phyloP scores from a whole-genome alignment of 257 asterid species.

The Fraxinus excelsior region DNA sequence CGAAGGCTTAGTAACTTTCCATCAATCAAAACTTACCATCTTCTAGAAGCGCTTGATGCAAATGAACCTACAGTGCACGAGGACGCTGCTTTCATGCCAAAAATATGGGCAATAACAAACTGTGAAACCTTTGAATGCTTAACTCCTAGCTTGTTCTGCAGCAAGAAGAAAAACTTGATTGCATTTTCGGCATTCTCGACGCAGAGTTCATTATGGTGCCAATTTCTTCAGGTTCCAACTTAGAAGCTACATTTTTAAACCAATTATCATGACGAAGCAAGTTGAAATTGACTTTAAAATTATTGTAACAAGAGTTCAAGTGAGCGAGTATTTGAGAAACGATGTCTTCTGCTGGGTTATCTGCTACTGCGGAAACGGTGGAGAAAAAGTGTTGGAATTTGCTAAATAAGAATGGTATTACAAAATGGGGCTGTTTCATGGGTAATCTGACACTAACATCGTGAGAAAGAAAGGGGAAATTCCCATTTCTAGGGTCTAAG shows the following conservation, averaged over 20 bases:
- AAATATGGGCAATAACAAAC: slow-evolving; percentile 54
- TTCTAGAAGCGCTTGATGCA: slow-evolving; percentile 47
- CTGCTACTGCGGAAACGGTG: slow-evolving; percentile 31
- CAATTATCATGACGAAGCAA: slow-evolving; percentile 31
- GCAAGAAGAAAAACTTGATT: slow-evolving; percentile 60
- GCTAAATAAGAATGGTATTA: slow-evolving; percentile 24
- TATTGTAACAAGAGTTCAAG: slow-evolving; percentile 31
- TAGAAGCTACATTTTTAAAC: slow-evolving; percentile 35
- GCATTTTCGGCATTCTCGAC: slow-evolving; percentile 43
- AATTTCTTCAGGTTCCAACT: slow-evolving; percentile 43
- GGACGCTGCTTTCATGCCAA: slow-evolving; percentile 61
- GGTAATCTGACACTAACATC: slow-evolving; percentile 43
- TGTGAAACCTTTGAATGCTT: slow-evolving; percentile 43
- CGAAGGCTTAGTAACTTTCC: neutral
- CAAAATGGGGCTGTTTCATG: slow-evolving; percentile 29
- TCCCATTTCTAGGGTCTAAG: too few relatives aligned
- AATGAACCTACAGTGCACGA: slow-evolving; percentile 54
- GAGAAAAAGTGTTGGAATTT: slow-evolving; percentile 21
- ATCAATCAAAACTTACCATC: slow-evolving; percentile 42
- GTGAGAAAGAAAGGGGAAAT: slow-evolving; percentile 21
- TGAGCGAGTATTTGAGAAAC: too few relatives aligned
- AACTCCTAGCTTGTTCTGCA: slow-evolving; percentile 55
- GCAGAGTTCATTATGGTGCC: slow-evolving; percentile 42
- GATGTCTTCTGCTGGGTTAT: too few relatives aligned
- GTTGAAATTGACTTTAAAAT: slow-evolving; percentile 27